Base-by-base conservation (phyloP, 148 eudicot genomes). In the Rhododendron williamsianum region DNA sequence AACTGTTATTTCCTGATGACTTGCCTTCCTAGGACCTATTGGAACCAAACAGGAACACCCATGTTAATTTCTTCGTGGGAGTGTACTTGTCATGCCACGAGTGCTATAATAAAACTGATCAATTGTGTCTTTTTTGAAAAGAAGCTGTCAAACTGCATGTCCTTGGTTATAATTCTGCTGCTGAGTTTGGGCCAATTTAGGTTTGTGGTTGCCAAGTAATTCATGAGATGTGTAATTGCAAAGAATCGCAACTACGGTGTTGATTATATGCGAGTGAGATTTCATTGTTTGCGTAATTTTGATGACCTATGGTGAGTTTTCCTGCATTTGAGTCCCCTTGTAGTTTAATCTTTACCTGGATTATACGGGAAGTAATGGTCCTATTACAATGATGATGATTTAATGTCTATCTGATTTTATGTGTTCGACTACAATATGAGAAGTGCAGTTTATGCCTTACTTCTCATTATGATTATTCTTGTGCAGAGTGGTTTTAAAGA, bases 401-500 rank as follows among this genome's bases (percentile, higher is more conserved):
- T 77, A 77, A 2, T 43, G 30, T 4, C 52, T 41, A 0, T n/a
- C 30, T 12, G 36, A 79, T n/a, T 48, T 49, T 4, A 48, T 25
- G 58, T 0, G 41, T 6, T 46, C n/a, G 33, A 23, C 36, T 78
- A 25, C 2, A 48, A 46, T 78, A 9, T 69, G 25, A 18, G 56
- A n/a, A 36, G 11, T 13, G 43, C 51, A 7, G 46, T 77, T n/a
- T 21, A 27, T 80, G 12, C 71, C 38, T 33, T 16, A 6, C 54
- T 82, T 9, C 71, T 84, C 56, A 84, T 76, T 46, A 33, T 23
- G 69, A 27, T 76, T 85, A 13, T 67, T 30, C 11, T 25, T 80
- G 9, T 89, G 86, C 86, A 96, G 98, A 91, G 94, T 89, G 98
- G 98, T 45, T 96, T 96, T 46, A 89, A 86, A 87, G 92, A 90